Evolutionary conservation across 2,329 filamentous ascomycete genomes (phyloP).

Genomic region (Trichoderma sp.): DNA sequence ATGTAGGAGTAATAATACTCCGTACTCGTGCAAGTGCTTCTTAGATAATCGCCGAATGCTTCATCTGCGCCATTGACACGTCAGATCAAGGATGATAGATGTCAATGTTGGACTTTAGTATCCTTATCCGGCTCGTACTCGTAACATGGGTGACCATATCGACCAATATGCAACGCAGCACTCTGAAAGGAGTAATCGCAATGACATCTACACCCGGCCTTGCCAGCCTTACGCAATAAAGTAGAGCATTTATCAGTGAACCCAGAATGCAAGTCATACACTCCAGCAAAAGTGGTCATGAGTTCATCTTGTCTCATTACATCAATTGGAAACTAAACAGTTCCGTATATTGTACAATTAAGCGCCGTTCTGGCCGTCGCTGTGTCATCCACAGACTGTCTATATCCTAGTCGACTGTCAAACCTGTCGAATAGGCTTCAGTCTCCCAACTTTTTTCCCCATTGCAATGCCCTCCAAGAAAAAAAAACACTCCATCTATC

Average conservation of each 20-base stretch:
- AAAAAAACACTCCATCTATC: conserved; percentile 17
- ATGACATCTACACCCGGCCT: background rate
- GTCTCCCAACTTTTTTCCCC: conserved; percentile 1
- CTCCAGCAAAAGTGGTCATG: background rate
- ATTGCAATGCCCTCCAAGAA: background rate
- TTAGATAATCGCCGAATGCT: background rate
- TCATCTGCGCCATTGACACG: background rate
- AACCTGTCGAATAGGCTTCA: background rate
- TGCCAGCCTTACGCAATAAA: background rate
- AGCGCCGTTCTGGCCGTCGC: conserved; percentile 28
- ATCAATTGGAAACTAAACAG: conserved; percentile 24
- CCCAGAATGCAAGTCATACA: background rate
- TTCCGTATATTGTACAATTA: conserved; percentile 31
- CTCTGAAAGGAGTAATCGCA: background rate
- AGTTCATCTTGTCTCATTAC: conserved; percentile 24
- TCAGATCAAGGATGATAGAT: background rate
- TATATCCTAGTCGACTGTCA: conserved; percentile 23
- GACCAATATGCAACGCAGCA: background rate
- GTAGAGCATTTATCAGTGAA: background rate
- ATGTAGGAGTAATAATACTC: background rate
- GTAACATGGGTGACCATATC: background rate
- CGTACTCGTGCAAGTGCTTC: background rate
- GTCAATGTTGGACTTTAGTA: background rate
- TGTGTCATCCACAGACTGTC: conserved; percentile 26
- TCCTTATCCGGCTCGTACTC: background rate